Evolutionary conservation across 805 yeast genomes (phyloP).

Genomic region (Hanseniaspora vineae): DNA sequence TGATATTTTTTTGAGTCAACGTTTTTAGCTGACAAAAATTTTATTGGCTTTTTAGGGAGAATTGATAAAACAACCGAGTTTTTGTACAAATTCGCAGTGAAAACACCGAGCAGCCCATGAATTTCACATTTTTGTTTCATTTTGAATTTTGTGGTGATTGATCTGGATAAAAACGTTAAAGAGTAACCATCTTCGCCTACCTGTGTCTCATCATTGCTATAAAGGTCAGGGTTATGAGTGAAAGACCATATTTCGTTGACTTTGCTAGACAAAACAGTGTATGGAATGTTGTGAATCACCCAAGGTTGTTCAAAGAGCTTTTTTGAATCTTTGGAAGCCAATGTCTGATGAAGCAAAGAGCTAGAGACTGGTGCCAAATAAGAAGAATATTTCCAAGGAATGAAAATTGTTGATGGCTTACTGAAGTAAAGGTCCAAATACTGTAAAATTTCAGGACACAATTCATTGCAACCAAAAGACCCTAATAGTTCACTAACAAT

Average conservation of each 20-base stretch:
- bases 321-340: slow-evolving; percentile 10
- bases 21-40: slow-evolving; percentile 1
- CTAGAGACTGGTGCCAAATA: slow-evolving; percentile 55
- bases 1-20: slow-evolving; percentile 1
- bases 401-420: slow-evolving; percentile 36
- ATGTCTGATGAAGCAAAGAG: slow-evolving; percentile 34
- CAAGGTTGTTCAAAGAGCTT: slow-evolving; percentile 32
- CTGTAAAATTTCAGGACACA: slow-evolving; percentile 69
- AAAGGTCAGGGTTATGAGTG: slow-evolving; percentile 24
- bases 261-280: slow-evolving; percentile 32
- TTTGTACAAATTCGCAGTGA: slow-evolving; percentile 55
- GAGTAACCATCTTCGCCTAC: slow-evolving; percentile 9
- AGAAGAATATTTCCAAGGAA: slow-evolving; percentile 48
- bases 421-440: slow-evolving; percentile 29
- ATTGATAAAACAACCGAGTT: slow-evolving; percentile 28
- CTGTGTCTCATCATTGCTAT: slow-evolving; percentile 5
- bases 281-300: slow-evolving; percentile 30
- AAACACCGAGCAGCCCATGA: slow-evolving; percentile 69
- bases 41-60: slow-evolving; percentile 14
- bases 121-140: slow-evolving; percentile 38
- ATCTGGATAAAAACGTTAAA: slow-evolving; percentile 8
- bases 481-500: slow-evolving; percentile 77
- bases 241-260: slow-evolving; percentile 50
- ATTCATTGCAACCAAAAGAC: slow-evolving; percentile 86
- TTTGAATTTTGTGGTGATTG: slow-evolving; percentile 27